A percentile compares a stretch with the other conserved stretches of the same genome.
phyloP scores from a whole-genome alignment of 306 rosid genomes.

The Cucurbita ficifolia region DNA sequence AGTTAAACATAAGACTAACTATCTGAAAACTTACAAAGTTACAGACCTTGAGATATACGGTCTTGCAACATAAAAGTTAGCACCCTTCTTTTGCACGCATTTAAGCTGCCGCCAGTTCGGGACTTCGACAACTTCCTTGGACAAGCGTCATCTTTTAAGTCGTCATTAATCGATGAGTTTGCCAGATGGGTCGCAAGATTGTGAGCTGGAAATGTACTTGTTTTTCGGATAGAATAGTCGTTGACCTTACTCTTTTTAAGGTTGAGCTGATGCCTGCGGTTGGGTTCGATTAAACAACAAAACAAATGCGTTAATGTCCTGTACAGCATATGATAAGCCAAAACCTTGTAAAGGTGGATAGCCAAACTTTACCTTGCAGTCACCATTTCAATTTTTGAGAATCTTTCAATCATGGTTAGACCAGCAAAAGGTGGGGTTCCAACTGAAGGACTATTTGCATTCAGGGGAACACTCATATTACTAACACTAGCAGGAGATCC shows the following conservation, averaged over 20 bases:
- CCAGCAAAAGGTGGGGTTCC: conserved; percentile 48
- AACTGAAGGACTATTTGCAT: conserved; percentile 74
- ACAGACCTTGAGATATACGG: conserved; percentile 60
- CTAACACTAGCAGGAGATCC: conserved; percentile 86
- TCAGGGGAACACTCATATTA: conserved; percentile 44
- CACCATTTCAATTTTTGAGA: conserved; percentile 61
- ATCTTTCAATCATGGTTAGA: conserved; percentile 48
- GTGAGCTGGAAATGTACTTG: conserved; percentile 26
- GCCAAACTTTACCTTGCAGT: conserved; percentile 44
- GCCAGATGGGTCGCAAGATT: conserved; percentile 23
- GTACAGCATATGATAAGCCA: not conserved
- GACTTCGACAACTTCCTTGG: conserved; percentile 56
- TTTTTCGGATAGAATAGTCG: conserved; percentile 29
- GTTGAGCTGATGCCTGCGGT: conserved; percentile 64
- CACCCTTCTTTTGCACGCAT: conserved; percentile 56
- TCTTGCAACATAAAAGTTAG: conserved; percentile 35
- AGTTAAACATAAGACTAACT: not conserved
- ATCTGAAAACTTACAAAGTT: conserved; percentile 1
- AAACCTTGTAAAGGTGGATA: not conserved
- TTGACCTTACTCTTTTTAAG: conserved; percentile 52
- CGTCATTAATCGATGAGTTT: conserved; percentile 37
- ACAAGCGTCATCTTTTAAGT: conserved; percentile 39
- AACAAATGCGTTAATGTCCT: not conserved
- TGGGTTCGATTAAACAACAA: conserved; percentile 13
- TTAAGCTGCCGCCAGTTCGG: conserved; percentile 70